Conservation (phyloP, 2,329 filamentous ascomycete genomes). For the Exophiala xenobiotica region DNA sequence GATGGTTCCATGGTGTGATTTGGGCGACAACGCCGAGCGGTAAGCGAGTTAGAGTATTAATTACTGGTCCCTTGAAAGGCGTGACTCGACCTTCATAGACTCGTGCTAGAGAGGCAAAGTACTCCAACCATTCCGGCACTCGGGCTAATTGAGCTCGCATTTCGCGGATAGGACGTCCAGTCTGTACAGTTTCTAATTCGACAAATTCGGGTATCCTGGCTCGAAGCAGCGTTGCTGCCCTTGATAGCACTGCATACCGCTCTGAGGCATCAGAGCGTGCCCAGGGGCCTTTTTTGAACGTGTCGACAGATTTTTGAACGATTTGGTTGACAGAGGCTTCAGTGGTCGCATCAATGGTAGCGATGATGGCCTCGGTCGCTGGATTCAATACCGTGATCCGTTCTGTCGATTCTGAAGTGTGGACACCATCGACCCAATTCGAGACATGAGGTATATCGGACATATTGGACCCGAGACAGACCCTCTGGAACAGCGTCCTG, state of each 20-base stretch:
- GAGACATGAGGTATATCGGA: conserved; percentile 13
- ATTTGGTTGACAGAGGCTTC: conserved; percentile 54
- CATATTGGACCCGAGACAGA: too few relatives aligned
- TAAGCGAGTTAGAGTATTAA: conserved; percentile 38
- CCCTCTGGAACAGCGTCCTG: too few relatives aligned
- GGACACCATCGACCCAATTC: conserved; percentile 36
- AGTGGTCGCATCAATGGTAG: conserved; percentile 54
- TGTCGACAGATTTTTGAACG: conserved; percentile 37
- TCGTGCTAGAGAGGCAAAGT: conserved; percentile 67
- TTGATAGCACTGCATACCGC: conserved; percentile 63
- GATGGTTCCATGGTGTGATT: conserved; percentile 44
- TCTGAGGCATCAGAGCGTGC: conserved; percentile 56
- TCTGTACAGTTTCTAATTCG: conserved; percentile 64
- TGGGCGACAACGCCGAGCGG: conserved; percentile 43
- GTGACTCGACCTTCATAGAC: conserved; percentile 66
- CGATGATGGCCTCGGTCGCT: conserved; percentile 34
- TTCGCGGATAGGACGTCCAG: conserved; percentile 66
- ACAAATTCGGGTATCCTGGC: conserved; percentile 58
- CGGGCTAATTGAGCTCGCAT: conserved; percentile 68
- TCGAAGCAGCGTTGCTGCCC: conserved; percentile 56
- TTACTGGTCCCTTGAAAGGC: conserved; percentile 53
- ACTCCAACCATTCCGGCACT: conserved; percentile 62
- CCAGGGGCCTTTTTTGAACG: conserved; percentile 56
- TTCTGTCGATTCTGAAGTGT: conserved; percentile 20
- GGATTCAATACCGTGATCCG: conserved; percentile 35